Evolutionary conservation across 2,329 filamentous ascomycete species (phyloP).

Genomic region (Arachnopeziza araneosa): DNA sequence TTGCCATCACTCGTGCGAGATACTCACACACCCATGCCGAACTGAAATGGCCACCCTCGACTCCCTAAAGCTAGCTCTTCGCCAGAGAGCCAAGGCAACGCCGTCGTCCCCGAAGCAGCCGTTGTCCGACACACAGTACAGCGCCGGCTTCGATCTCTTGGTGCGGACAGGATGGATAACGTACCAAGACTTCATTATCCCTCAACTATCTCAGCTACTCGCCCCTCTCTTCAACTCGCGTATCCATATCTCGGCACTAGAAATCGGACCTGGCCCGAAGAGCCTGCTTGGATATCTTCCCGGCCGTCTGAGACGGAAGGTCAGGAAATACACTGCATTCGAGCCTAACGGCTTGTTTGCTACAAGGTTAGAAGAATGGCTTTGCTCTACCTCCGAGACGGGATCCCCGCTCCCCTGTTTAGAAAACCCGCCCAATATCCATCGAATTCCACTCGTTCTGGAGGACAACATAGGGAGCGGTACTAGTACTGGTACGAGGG

Average conservation of each 20-base stretch:
- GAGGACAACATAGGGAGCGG: slow-evolving; percentile 22
- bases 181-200: slow-evolving; percentile 24
- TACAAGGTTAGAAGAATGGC: slow-evolving; percentile 36
- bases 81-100: slow-evolving; percentile 6
- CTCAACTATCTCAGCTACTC: slow-evolving; percentile 19
- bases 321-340: slow-evolving; percentile 48
- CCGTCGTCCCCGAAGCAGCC: slow-evolving; percentile 10
- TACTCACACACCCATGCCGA: slow-evolving; percentile 4
- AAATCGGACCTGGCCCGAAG: slow-evolving; percentile 53
- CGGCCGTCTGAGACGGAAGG: slow-evolving; percentile 33
- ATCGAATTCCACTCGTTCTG: slow-evolving; percentile 35
- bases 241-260: slow-evolving; percentile 45
- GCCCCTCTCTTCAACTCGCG: slow-evolving; percentile 37
- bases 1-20: slow-evolving; percentile 5
- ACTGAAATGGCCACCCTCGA: slow-evolving; percentile 16
- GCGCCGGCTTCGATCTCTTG: slow-evolving; percentile 16
- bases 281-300: slow-evolving; percentile 49
- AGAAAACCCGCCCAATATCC: slow-evolving; percentile 35
- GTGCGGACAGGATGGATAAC: slow-evolving; percentile 16
- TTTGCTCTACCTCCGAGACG: slow-evolving; percentile 28
- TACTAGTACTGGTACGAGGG: slow-evolving; percentile 17
- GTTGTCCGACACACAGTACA: slow-evolving; percentile 18
- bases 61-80: slow-evolving; percentile 15
- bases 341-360: slow-evolving; percentile 37
- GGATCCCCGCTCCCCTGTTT: slow-evolving; percentile 38